Conservation (phyloP, 1,139 yeast species). For the Diutina mesorugosa region DNA sequence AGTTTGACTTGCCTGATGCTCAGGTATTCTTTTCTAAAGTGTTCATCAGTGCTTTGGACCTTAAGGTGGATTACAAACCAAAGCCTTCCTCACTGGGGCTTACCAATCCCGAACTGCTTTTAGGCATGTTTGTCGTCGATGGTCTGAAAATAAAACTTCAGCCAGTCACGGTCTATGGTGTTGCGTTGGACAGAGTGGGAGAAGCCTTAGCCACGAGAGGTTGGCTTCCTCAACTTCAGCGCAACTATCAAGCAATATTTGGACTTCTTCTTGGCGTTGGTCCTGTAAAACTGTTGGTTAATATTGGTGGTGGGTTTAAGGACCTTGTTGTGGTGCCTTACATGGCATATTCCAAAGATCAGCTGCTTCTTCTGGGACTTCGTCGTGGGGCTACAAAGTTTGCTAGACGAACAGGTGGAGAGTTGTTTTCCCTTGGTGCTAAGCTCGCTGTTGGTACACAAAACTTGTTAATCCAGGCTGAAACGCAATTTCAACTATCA, state of each 20-base stretch:
- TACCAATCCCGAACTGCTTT: conserved; percentile 75
- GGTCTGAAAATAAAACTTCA: conserved; percentile 64
- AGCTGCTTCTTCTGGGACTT: conserved; percentile 53
- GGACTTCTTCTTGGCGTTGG: conserved; percentile 72
- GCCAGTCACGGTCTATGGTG: conserved; percentile 56
- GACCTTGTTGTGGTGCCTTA: conserved; percentile 65
- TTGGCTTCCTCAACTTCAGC: conserved; percentile 1
- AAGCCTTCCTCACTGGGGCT: conserved; percentile 17
- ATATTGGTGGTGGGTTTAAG: conserved; percentile 67
- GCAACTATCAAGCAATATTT: background rate
- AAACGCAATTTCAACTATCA: background rate
- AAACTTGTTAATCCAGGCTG: conserved; percentile 29
- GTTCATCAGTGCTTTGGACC: conserved; percentile 43
- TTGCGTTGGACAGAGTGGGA: conserved; percentile 58
- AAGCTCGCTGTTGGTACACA: conserved; percentile 87
- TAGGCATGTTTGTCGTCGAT: conserved; percentile 77
- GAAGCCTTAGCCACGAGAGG: conserved; percentile 27
- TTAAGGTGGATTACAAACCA: conserved; percentile 85
- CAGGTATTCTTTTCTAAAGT: conserved; percentile 58
- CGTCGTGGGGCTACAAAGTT: conserved; percentile 73
- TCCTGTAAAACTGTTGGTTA: conserved; percentile 65
- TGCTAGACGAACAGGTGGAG: conserved; percentile 71
- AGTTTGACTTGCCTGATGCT: conserved; percentile 56
- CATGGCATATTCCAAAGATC: conserved; percentile 62
- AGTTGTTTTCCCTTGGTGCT: conserved; percentile 70